Evolutionary conservation across 768 basidiomycete genomes (phyloP), one percentile per base, ranked within the genome.

Genomic region (Agaricus sinodeliciosus): DNA sequence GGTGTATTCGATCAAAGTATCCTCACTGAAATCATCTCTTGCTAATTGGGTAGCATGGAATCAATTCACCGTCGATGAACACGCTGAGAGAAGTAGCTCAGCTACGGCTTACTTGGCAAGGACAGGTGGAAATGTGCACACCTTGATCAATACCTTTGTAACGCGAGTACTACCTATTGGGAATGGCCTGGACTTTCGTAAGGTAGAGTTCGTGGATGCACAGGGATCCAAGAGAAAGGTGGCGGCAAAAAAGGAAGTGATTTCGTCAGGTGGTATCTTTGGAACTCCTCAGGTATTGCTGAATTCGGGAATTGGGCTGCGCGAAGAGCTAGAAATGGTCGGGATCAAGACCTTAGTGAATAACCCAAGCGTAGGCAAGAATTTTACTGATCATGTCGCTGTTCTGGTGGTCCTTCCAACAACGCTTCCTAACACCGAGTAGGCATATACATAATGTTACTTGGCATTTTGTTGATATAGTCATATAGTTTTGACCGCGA

Each of bases 221-320:
- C 49, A 54, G 27, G 50, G 57, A 47, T 12, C 31, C 19, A 54
- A 19, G 2, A 50, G 13, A 15, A 19, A 12, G n/a, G 28, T 65
- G 8, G 60, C 55, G 2, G 67, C 67, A 1, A 57, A 46, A 0
- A 67, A 64, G 35, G 68, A 70, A 40, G 60, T 70, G 25, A 64
- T 70, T 28, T 51, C 69, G 2, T 63, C 67, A 7, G 67, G 67
- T 13, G 69, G 69, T 9, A 58, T 60, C 15, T 59, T 68, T 47
- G 65, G 63, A 6, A 65, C 66, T 1, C 63, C 67, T 0, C 57
- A 62, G 4, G 53, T 67, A 13, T 43, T 64, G 11, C 43, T 64
- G 40, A 49, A 56, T 9, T 64, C 63, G 13, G 63, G 63, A 42
- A 65, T 67, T 49, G 65, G 65, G 12, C 42, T 56, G 31, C 48